Evolutionary conservation across 805 yeast genomes (phyloP).

Genomic region (Peterozyma toletana): DNA sequence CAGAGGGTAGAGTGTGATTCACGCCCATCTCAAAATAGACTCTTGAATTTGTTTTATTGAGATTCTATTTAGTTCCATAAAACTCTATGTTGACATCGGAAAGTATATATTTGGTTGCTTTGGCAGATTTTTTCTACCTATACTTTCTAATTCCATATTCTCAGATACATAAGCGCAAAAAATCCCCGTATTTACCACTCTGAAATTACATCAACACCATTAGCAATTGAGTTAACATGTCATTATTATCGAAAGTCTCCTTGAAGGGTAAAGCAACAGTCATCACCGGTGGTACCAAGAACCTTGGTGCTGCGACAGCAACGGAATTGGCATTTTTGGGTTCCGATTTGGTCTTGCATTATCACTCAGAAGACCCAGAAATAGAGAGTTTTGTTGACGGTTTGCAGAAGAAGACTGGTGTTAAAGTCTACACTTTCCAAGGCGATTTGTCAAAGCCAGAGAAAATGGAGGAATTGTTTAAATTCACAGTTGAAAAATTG

Average conservation of each 20-base stretch:
- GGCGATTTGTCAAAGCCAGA: conserved; percentile 35
- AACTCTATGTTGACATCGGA: too few relatives aligned
- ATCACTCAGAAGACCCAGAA: conserved; percentile 37
- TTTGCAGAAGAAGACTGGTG: conserved; percentile 25
- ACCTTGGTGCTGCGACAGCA: conserved; percentile 49
- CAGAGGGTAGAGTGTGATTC: too few relatives aligned
- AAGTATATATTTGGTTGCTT: too few relatives aligned
- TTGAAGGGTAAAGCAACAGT: conserved; percentile 44
- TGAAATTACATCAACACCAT: too few relatives aligned
- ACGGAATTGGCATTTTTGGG: conserved; percentile 49
- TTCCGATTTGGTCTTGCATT: conserved; percentile 45
- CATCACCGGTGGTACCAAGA: conserved; percentile 58
- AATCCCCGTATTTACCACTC: too few relatives aligned
- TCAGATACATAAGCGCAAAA: too few relatives aligned
- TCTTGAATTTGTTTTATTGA: too few relatives aligned
- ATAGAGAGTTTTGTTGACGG: conserved; percentile 30
- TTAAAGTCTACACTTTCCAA: conserved; percentile 34
- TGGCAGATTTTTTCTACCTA: too few relatives aligned
- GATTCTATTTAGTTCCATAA: too few relatives aligned
- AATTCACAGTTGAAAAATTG: conserved; percentile 31
- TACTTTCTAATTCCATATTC: too few relatives aligned
- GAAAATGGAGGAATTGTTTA: conserved; percentile 38
- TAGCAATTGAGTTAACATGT: not conserved
- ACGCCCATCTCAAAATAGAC: too few relatives aligned
- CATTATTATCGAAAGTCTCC: conserved; percentile 9